A percentile compares a stretch with the other conserved stretches of the same genome.
These are phyloP conservation scores for Alnus rubra DNA, from an alignment of 306 rosid species.

Conservation along the genomic window DNA sequence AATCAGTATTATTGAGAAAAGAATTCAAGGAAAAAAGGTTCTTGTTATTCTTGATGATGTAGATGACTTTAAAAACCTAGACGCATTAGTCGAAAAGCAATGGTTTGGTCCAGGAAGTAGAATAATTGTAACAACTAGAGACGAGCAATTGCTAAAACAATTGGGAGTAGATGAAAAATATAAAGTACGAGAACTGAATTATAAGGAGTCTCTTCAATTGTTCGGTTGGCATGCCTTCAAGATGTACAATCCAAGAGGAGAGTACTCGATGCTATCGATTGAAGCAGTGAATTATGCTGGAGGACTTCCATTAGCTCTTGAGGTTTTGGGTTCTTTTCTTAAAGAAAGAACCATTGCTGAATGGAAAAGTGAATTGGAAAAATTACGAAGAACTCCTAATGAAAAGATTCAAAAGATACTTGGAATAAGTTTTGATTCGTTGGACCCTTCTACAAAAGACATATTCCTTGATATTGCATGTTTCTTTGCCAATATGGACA, in stretches of 20 bases:
- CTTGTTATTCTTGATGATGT: conserved; percentile 27
- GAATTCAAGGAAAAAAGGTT: neutral
- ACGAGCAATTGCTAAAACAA: neutral
- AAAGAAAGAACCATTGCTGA: conserved; percentile 11
- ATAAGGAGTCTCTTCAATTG: conserved; percentile 22
- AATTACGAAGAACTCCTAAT: conserved; percentile 29
- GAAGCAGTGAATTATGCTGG: conserved; percentile 17
- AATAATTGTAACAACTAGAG: conserved; percentile 31
- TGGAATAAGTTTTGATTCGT: conserved; percentile 30
- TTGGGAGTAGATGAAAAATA: neutral
- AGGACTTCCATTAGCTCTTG: conserved; percentile 46
- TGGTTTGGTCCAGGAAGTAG: conserved; percentile 33
- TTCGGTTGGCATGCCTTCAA: conserved; percentile 39
- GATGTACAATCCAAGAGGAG: neutral
- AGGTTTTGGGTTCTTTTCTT: conserved; percentile 39
- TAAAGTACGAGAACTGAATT: neutral
- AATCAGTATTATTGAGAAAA: neutral
- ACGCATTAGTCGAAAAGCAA: neutral
- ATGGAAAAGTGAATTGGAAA: conserved; percentile 33
- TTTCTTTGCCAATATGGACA: conserved; percentile 39
- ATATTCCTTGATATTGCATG: conserved; percentile 47
- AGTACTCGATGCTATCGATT: conserved; percentile 6
- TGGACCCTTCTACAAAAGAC: conserved; percentile 12
- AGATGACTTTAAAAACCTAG: neutral
- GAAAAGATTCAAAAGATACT: conserved; percentile 28